Evolutionary conservation across 768 basidiomycete species (phyloP), one percentile per base, ranked within the genome.

Genomic region (Lentinula aciculospora): DNA sequence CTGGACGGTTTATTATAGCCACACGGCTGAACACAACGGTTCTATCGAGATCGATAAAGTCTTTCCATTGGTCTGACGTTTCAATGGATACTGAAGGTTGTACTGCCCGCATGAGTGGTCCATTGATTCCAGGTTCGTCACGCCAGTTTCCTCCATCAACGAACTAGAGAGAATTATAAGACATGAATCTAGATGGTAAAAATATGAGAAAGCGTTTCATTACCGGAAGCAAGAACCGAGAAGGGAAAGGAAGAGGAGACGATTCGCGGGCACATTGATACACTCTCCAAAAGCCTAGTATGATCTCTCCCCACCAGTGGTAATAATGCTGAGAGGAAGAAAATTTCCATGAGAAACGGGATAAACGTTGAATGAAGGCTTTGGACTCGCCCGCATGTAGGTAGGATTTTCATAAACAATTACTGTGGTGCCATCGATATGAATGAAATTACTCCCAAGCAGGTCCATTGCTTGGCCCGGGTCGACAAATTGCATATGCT

Each of bases 21-120:
- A 82, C 76, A 10, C 79, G 77, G 28, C 84, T 81, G 63, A 89
- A 86, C 53, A 83, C 75, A 70, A 82, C 81, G 15, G 83, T 84
- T 25, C 67, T 67, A 31, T 70, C 65, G 31, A 74, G 59, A 29
- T 59, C 64, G 19, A 76, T 71, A 23, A 87, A 74, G 67, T 89
- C 88, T 6, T 73, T 57, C 85, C 89, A 91, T 63, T 87, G 84
- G 28, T 73, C 71, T 9, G 76, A 71, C 29, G 77, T 72, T 62
- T 89, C 85, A 25, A 89, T 78, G 1, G 83, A 68, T 7, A 81
- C 64, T 19, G 69, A 71, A 1, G 87, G 87, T 67, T 88, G 89
- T 0, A 81, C 81, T 7, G 82, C 79, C 25, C 84, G 82, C 59
- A 90, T 74, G 60, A 89, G 74, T 50, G 83, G 83, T 21, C 80